Evolutionary conservation across 1,284 basidiomycete species (phyloP), one percentile per base, ranked within the genome.

Genomic region (Xerocomus nothofagi): DNA sequence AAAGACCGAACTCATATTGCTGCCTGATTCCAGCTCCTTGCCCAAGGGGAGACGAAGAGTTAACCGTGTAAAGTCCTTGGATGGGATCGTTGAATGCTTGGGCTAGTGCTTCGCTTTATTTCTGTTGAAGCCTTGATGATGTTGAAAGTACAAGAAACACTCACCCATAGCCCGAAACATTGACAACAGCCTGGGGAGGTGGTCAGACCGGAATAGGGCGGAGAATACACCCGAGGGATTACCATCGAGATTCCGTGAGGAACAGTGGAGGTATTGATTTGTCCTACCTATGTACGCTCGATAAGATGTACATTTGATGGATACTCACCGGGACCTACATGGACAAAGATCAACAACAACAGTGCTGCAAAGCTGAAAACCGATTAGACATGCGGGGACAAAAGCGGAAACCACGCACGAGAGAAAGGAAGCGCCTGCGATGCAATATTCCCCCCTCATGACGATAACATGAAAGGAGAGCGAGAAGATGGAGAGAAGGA

Each of bases 161-260:
- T 61, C 54, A 88, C 88, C 80, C 83, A 63, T 85, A 89, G 40
- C 70, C 73, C 32, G 87, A 81, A 53, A 83, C 74, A 59, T 91
- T 86, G 53, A 91, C 71, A 59, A 75, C 77, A 47, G 79, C 81
- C 88, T 91, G 60, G 44, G 58, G 44, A 50, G 21, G 24, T 42
- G 40, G 50, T 70, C 26, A 65, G 61, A 50, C 33, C 14, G 21
- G 37, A 21, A 39, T 31, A 38, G 9, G 14, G 3, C 17, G 15
- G 3, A 39, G 17, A 40, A 20, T 47, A 48, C 23, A 43, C 39
- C 36, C 30, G 18, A 53, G 45, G 40, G 53, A 50, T 70, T 65
- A 88, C 88, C 86, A 91, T 86, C 51, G 79, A 76, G 53, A 91
- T 81, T 53, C 76, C 77, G 54, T 80, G 79, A 54, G 88, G 86